A percentile compares a stretch with the other conserved stretches of the same genome.
Evolutionary conservation across 2,329 filamentous ascomycete genomes (phyloP).

Genomic region (Ustilaginoidea virens): DNA sequence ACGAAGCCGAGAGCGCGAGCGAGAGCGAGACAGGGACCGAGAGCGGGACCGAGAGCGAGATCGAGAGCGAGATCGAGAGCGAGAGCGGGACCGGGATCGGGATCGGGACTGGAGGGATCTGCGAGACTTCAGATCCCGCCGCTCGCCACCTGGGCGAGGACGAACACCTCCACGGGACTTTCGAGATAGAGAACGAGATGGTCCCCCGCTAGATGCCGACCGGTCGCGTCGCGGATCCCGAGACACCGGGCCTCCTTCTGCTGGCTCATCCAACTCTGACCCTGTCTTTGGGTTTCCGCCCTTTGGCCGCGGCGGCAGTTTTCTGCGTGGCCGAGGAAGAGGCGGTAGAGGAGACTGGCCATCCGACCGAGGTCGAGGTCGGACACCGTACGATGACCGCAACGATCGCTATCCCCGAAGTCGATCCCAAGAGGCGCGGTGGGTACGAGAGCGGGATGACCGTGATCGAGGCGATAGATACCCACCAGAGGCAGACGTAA

Average conservation of each 20-base stretch:
- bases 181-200: constrained; percentile 41
- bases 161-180: constrained; percentile 55
- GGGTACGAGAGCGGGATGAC: constrained; percentile 39
- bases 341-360: constrained; percentile 26
- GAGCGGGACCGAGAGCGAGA: constrained; percentile 41
- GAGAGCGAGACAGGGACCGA: constrained; percentile 44
- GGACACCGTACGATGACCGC: constrained; percentile 43
- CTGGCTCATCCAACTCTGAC: constrained; percentile 56
- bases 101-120: constrained; percentile 30
- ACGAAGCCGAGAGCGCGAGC: constrained; percentile 37
- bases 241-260: constrained; percentile 54
- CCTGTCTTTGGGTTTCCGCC: constrained; percentile 38
- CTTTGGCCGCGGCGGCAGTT: constrained; percentile 39
- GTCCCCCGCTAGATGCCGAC: constrained; percentile 49
- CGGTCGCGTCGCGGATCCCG: constrained; percentile 53
- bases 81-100: constrained; percentile 39
- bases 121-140: constrained; percentile 27
- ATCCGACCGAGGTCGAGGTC: constrained; percentile 35
- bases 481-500: constrained; percentile 20
- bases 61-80: constrained; percentile 9
- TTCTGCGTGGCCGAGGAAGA: constrained; percentile 36
- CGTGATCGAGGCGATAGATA: constrained; percentile 31
- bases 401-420: constrained; percentile 47
- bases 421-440: constrained; percentile 49
- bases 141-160: constrained; percentile 42